phyloP scores from a whole-genome alignment of 2,329 filamentous ascomycete species.

The Magnaporthiopsis rhizophila region DNA sequence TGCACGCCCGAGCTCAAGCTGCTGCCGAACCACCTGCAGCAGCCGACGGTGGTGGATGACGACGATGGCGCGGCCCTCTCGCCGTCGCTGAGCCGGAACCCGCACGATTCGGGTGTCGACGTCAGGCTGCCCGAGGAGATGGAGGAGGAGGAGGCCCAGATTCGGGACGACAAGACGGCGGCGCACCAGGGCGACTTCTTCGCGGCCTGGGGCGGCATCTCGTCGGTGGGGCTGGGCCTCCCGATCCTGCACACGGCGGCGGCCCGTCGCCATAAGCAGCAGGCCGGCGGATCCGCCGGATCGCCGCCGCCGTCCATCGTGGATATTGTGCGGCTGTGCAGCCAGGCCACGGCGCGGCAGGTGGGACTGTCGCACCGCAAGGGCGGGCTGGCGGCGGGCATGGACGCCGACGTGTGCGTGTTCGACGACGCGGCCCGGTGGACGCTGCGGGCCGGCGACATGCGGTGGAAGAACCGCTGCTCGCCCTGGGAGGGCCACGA shows the following conservation, averaged over 20 bases:
- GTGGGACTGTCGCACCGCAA: slow-evolving; percentile 77
- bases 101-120: slow-evolving; percentile 47
- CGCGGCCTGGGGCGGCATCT: slow-evolving; percentile 92
- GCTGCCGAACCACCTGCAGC: slow-evolving; percentile 59
- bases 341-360: slow-evolving; percentile 77
- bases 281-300: background rate
- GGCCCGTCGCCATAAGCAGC: slow-evolving; percentile 27
- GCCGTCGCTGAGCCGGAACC: slow-evolving; percentile 22
- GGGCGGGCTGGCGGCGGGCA: slow-evolving; percentile 70
- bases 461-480: slow-evolving; percentile 93
- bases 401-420: slow-evolving; percentile 81
- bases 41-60: slow-evolving; percentile 18
- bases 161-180: background rate
- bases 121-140: slow-evolving; percentile 31
- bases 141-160: no score
- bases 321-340: slow-evolving; percentile 81
- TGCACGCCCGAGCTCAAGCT: slow-evolving; percentile 94
- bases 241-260: slow-evolving; percentile 83
- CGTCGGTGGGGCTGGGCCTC: slow-evolving; percentile 83
- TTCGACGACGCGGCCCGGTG: slow-evolving; percentile 83
- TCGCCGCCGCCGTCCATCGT: slow-evolving; percentile 37
- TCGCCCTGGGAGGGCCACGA: slow-evolving; percentile 79
- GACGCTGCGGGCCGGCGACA: slow-evolving; percentile 64
- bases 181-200: slow-evolving; percentile 71
- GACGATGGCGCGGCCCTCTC: slow-evolving; percentile 1